Base-by-base conservation (phyloP, 495 filamentous ascomycete genomes). In the Xylaria grammica region DNA sequence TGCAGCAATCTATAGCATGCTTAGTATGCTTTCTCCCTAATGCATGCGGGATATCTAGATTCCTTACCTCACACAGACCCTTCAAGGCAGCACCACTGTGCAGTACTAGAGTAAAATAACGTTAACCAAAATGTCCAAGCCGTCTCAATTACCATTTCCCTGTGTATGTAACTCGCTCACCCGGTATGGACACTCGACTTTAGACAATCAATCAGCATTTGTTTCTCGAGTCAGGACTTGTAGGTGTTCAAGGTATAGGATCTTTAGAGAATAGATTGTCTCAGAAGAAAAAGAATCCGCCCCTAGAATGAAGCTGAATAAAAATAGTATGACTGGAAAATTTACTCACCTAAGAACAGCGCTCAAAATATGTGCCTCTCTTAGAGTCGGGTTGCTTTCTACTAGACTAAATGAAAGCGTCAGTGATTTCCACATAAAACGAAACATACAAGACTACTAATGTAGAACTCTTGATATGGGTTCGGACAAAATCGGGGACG, bases 81-180 rank as follows among this genome's bases (percentile, higher is more conserved):
- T 96, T 90, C 65, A 99, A 82, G 1, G 96, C 95, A 0, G 92
- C 93, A 7, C 94, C 94, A 10, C 93, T 97, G 75, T 98, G 94
- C 29, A 98, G 81, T 0, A 97, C 92, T 0, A 51, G 15, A 22
- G 29, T 4, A 44, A 49, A 22, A 3, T 7, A 11, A 10, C 22
- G 19, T 94, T 93, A 26, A 97, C 87, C 0, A 72, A 75, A 10
- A 59, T 62, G 36, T 50, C 22, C 52, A 11, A 30, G 50, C 38
- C 1, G 34, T 24, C 24, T 26, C 1, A 9, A 9, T 10, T 36
- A 9, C 4, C 38, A 24, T 48, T 19, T 32, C 53, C 3, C 17
- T 38, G 30, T 22, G 2, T 3, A 26, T 30, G 5, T 54, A n/a
- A 9, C 6, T 34, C 55, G 26, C 62, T 57, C 30, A 64, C 62